Base-by-base conservation (phyloP, 164 flowering plant genomes). In the Platanus orientalis region DNA sequence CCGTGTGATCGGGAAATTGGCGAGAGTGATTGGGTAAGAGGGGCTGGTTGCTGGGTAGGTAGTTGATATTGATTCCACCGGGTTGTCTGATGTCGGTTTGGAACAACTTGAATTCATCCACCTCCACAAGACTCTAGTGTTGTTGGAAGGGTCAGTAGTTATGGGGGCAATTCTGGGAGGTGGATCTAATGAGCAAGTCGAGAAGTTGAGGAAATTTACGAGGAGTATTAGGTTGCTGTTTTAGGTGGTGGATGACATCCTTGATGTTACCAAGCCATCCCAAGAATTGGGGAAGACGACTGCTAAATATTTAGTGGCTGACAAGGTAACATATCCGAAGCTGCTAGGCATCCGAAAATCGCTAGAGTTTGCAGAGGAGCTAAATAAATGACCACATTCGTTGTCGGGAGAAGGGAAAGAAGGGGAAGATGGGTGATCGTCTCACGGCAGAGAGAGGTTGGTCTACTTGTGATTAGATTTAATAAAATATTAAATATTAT, bases 41-140 rank as follows among this genome's bases (percentile, higher is more conserved):
- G 95, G 95, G 14, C 80, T 86, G 1, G 92, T 86, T 1, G 92
- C 92, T 0, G 90, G 95, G 4, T 92, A 88, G 51, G 88, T 88
- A 0, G 85, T 86, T 1, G 95, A 88, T 61, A 77, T 88, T 5
- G 17, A 47, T n/a, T 81, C 85, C 0, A 78, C 81, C 45, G 95
- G 92, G 1, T 2, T 71, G 28, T 24, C 75, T n/a, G 79, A 71
- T 44, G 84, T 81, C 10, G 87, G 83, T 5, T 42, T 88, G 47
- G 87, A 88, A 10, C 74, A 72, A 19, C 81, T 88, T 10, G 90
- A 84, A 53, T 88, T 66, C 65, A 88, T 88, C 10, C 95, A 86
- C 28, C 26, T 76, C 16, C 95, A 86, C 59, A 88, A 88, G 61
- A 88, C 95, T 0, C 92, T 92, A 0, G 84, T 79, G 3, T 64